Conservation (phyloP, 108 stramenopile genomes). For the Craspedostauros australis region DNA sequence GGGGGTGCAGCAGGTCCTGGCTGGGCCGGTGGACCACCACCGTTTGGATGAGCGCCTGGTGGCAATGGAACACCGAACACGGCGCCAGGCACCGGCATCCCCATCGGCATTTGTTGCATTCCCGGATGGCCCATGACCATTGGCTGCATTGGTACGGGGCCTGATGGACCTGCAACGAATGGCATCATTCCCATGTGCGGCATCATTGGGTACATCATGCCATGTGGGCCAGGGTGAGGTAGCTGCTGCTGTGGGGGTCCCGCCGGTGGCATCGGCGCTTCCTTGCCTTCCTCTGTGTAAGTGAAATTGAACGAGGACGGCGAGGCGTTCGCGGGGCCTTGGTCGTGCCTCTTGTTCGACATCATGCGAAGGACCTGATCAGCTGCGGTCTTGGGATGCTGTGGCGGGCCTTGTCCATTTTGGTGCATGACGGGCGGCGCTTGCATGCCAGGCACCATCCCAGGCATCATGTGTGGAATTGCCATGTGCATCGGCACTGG, state of each 20-base stretch:
- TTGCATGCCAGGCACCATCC: too few species aligned
- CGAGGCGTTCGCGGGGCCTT: too few species aligned
- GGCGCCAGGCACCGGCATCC: background rate
- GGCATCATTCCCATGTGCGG: too few species aligned
- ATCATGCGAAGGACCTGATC: conserved; percentile 63
- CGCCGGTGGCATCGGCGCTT: conserved; percentile 25
- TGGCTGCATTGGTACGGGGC: conserved; percentile 1
- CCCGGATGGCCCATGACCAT: conserved; percentile 10
- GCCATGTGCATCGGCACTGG: too few species aligned
- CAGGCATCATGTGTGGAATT: too few species aligned
- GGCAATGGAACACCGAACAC: background rate
- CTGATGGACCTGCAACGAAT: too few species aligned
- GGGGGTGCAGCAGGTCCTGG: too few species aligned
- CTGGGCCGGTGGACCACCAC: too few species aligned
- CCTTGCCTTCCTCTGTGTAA: conserved; percentile 75
- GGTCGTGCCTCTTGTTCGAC: conserved; percentile 24
- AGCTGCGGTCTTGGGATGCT: conserved; percentile 38
- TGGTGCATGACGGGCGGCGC: too few species aligned
- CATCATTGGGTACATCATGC: conserved; percentile 5
- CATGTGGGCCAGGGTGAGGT: background rate
- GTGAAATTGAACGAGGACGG: conserved; percentile 70
- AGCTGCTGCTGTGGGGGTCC: conserved; percentile 2
- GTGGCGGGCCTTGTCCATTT: too few species aligned
- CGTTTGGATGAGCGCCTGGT: too few species aligned
- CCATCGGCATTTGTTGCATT: conserved; percentile 1